Evolutionary conservation across 2,329 filamentous ascomycete genomes (phyloP), one percentile per base, ranked within the genome.

Genomic region (Davidsoniella australis): DNA sequence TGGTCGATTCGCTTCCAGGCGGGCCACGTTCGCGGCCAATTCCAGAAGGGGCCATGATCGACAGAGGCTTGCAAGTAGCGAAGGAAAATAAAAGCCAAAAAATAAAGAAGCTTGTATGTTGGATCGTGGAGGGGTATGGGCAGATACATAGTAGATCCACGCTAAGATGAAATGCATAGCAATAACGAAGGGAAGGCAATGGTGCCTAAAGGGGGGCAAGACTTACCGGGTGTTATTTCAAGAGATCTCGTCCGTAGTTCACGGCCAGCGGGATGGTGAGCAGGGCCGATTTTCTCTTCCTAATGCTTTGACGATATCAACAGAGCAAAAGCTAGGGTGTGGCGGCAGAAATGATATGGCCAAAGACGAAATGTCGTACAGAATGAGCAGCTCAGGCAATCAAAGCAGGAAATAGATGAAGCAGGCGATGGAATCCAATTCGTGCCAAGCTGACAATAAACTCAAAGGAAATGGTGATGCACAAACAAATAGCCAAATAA

Each of bases 1-100:
- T 38, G 38, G 44, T 6, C 20, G 20, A 39, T 39, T 46, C 44
- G 44, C 44, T 39, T 46, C 29, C 16, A 46, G 33, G 36, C 44
- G 44, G 38, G 44, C 44, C 44, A 46, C 44, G 44, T 46, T 46
- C 33, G 4, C 29, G 16, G 17, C 14, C 26, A 14, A 45, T 7
- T 45, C 8, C 23, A 12, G 29, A 46, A 23, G 38, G 16, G 33
- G 44, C 38, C 8, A n/a, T 46, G 44, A 46, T 46, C 44, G 26
- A 23, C 44, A 24, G n/a, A 23, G 8, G 20, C 10, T 17, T 41
- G 18, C 14, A 39, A 37, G 29, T 17, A 12, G 29, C 12, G 26
- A 10, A 5, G 29, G 20, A 23, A n/a, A 36, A 12, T 23, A 17
- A 23, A 20, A 38, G 10, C 18, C 2, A 8, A 26, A 29, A 46